phyloP scores from a whole-genome alignment of 1,284 basidiomycete species.

The Ceratobasidium sp. region DNA sequence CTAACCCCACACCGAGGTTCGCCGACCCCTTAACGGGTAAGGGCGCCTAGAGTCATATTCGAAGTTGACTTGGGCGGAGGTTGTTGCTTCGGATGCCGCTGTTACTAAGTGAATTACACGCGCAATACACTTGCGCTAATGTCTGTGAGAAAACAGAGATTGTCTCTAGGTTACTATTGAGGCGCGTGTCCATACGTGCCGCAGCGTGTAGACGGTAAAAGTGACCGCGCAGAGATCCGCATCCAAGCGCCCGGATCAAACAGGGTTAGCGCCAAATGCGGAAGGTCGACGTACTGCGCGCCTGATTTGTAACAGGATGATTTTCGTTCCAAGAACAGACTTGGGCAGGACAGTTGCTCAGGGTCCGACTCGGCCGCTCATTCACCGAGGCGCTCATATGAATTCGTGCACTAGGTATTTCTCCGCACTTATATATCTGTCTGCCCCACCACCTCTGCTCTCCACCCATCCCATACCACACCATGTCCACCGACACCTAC shows the following conservation, averaged over 20 bases:
- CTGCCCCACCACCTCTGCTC: not conserved
- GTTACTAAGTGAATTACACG: too few relatives aligned
- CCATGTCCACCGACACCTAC: constrained; percentile 2
- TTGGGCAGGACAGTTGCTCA: too few relatives aligned
- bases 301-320: not conserved
- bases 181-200: too few relatives aligned
- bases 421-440: constrained; percentile 8
- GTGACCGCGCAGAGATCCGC: constrained; percentile 1
- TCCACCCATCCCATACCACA: constrained; percentile 1
- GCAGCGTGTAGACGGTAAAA: too few relatives aligned
- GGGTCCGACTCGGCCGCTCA: constrained; percentile 17
- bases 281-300: constrained; percentile 11
- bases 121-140: too few relatives aligned
- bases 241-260: constrained; percentile 18
- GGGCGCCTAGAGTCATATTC: too few relatives aligned
- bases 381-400: not conserved
- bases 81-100: too few relatives aligned
- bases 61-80: too few relatives aligned
- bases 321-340: constrained; percentile 9
- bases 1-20: too few relatives aligned
- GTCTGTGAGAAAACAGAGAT: too few relatives aligned
- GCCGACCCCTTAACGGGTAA: too few relatives aligned
- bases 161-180: too few relatives aligned
- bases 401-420: not conserved
- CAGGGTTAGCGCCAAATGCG: not conserved